phyloP scores from a whole-genome alignment of 2,329 filamentous ascomycete genomes.

The Penicillium sp. region DNA sequence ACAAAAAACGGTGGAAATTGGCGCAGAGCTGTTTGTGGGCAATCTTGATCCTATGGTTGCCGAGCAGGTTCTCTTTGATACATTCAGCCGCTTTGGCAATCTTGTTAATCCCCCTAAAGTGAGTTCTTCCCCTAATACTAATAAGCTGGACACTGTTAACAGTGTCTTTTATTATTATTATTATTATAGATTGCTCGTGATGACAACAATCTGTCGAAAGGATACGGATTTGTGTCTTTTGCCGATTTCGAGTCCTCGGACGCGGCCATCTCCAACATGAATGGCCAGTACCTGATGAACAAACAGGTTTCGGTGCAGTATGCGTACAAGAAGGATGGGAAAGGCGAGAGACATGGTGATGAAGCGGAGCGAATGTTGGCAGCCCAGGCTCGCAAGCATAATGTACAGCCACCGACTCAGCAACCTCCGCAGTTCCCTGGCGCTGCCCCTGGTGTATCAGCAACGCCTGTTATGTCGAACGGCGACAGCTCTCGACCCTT shows the following conservation, averaged over 20 bases:
- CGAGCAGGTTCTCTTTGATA: constrained; percentile 94
- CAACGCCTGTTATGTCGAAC: constrained; percentile 46
- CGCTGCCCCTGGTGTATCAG: constrained; percentile 39
- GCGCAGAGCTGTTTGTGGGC: constrained; percentile 94
- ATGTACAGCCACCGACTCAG: constrained; percentile 79
- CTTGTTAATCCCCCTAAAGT: constrained; percentile 85
- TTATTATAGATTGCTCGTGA: constrained; percentile 67
- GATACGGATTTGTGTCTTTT: constrained; percentile 94
- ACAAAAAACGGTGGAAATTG: constrained; percentile 88
- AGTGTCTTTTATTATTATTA: constrained; percentile 25
- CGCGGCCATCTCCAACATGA: constrained; percentile 86
- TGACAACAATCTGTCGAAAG: constrained; percentile 83
- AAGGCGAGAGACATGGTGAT: constrained; percentile 93
- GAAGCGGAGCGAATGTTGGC: constrained; percentile 89
- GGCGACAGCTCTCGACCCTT: constrained; percentile 40
- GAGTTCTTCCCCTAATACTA: constrained; percentile 13
- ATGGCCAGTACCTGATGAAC: constrained; percentile 94
- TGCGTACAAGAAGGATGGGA: constrained; percentile 98
- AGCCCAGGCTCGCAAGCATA: constrained; percentile 88
- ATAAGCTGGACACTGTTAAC: constrained; percentile 1
- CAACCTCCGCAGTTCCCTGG: constrained; percentile 68
- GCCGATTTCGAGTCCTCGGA: constrained; percentile 92
- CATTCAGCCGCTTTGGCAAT: constrained; percentile 86
- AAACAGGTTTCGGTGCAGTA: constrained; percentile 97
- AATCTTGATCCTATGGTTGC: constrained; percentile 94